Evolutionary conservation across 2,329 filamentous ascomycete species (phyloP).

Genomic region (Nemania sp.): DNA sequence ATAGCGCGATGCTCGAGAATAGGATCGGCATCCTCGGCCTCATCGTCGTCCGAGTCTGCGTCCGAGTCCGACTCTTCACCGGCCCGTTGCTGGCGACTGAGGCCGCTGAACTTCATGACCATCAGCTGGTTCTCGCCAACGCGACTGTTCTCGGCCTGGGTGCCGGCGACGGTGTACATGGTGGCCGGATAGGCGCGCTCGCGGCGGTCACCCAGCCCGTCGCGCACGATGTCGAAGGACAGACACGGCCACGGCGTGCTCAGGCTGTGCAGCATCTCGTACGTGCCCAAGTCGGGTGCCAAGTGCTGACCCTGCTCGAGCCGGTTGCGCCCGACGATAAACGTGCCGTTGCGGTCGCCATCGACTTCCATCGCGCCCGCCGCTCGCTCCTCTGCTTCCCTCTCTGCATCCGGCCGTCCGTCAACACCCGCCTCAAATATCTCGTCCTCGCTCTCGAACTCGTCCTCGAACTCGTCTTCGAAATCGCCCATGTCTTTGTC

Average conservation of each 20-base stretch:
- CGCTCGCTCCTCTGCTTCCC: constrained; percentile 82
- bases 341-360: constrained; percentile 79
- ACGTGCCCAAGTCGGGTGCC: constrained; percentile 88
- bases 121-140: constrained; percentile 89
- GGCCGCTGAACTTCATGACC: constrained; percentile 92
- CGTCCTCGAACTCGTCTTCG: constrained; percentile 93
- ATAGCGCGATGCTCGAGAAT: constrained; percentile 93
- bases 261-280: constrained; percentile 95
- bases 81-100: constrained; percentile 81
- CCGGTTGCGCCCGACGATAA: constrained; percentile 93
- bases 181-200: constrained; percentile 88
- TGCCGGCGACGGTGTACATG: constrained; percentile 92
- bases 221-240: constrained; percentile 89
- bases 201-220: constrained; percentile 83
- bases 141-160: constrained; percentile 77
- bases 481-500: constrained; percentile 74
- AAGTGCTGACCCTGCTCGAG: constrained; percentile 89
- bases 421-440: constrained; percentile 94
- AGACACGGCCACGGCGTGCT: constrained; percentile 96
- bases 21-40: constrained; percentile 79
- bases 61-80: constrained; percentile 67
- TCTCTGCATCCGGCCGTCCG: constrained; percentile 86
- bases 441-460: constrained; percentile 87
- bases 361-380: constrained; percentile 87
- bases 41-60: constrained; percentile 63